Percentiles rank a stretch among this genome's conserved stretches.
These are phyloP conservation scores for Solanum bulbocastanum DNA, from an alignment of 257 asterid genomes.

Conservation along the genomic window DNA sequence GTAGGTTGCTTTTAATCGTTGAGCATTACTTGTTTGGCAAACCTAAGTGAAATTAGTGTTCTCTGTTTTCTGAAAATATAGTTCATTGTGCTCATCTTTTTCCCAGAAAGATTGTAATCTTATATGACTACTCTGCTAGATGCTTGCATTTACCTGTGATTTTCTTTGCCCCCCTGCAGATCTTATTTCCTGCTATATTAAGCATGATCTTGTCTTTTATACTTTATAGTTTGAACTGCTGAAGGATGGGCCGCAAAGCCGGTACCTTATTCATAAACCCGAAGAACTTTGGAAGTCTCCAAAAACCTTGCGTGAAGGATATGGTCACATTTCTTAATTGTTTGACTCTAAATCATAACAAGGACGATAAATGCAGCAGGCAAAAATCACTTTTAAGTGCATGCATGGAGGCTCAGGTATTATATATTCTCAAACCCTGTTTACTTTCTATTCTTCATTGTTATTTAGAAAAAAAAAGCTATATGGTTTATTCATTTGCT, in stretches of 20 bases:
- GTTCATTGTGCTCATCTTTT: not conserved
- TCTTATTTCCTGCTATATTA: not conserved
- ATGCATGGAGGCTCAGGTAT: conserved; percentile 86
- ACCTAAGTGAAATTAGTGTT: not conserved
- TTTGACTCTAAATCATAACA: conserved; percentile 61
- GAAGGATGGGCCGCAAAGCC: conserved; percentile 73
- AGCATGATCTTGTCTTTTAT: not conserved
- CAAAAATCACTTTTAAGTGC: conserved; percentile 59
- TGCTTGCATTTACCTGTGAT: not conserved
- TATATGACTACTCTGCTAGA: not conserved
- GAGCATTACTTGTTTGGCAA: not conserved
- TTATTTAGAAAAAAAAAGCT: not conserved
- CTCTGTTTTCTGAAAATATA: not conserved
- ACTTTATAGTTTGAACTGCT: not conserved
- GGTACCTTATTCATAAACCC: conserved; percentile 59
- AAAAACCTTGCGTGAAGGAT: conserved; percentile 85
- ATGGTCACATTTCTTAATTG: conserved; percentile 75
- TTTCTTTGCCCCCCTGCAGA: not conserved
- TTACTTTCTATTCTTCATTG: not conserved
- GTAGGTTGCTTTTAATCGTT: not conserved
- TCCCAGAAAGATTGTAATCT: not conserved
- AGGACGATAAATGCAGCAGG: conserved; percentile 51
- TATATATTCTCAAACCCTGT: not conserved
- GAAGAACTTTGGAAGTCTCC: conserved; percentile 63
- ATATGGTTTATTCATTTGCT: not conserved